A percentile compares a stretch with the other conserved stretches of the same genome.
Conservation (phyloP, 192 early-diverging fungal species). For the Podila clonocystis region DNA sequence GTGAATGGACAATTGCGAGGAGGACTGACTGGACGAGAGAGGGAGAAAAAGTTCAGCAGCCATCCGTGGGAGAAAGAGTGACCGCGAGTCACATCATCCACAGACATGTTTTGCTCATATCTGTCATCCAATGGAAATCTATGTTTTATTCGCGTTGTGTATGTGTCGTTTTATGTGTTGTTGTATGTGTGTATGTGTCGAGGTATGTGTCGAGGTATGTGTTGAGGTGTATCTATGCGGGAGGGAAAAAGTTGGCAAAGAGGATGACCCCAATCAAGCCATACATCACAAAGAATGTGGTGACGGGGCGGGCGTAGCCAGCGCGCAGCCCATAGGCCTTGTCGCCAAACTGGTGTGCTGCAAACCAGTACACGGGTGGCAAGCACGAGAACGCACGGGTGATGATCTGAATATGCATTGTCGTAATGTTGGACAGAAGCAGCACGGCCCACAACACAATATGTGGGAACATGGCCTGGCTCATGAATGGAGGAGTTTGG, state of each 20-base stretch:
- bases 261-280: conserved; percentile 79
- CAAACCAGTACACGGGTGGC: conserved; percentile 86
- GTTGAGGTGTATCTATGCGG: conserved; percentile 54
- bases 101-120: too few species aligned
- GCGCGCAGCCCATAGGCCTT: background rate
- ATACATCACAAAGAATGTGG: conserved; percentile 79
- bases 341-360: conserved; percentile 61
- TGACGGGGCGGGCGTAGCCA: conserved; percentile 12
- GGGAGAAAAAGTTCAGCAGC: background rate
- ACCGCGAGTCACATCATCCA: conserved; percentile 12
- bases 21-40: background rate
- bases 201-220: background rate
- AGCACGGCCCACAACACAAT: conserved; percentile 78
- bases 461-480: conserved; percentile 48
- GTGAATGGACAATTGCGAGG: background rate
- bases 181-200: background rate
- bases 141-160: background rate
- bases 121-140: background rate
- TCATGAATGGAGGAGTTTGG: conserved; percentile 24
- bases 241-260: conserved; percentile 91
- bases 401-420: conserved; percentile 94
- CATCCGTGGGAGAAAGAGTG: conserved; percentile 10
- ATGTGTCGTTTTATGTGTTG: background rate
- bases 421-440: conserved; percentile 66
- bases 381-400: conserved; percentile 85